Base-by-base conservation (phyloP, 1,139 yeast species). In the Pichia inconspicua region DNA sequence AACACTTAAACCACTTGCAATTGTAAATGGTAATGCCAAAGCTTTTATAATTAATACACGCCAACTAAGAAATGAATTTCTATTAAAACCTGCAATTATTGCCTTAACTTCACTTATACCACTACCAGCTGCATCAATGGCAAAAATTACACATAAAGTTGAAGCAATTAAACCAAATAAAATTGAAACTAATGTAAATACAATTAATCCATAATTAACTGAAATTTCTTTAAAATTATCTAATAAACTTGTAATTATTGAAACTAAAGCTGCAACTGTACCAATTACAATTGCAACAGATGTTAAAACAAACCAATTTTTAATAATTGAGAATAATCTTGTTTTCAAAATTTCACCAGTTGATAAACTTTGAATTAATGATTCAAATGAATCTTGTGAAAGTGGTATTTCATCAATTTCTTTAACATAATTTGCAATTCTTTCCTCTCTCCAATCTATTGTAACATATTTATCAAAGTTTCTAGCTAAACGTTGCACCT, bases 61-160 rank as follows among this genome's bases (percentile, higher is more conserved):
- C 66, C 82, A 74, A 22, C 84, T 86, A 47, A 92, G 72, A 58
- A 90, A 94, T 35, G 79, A 77, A 73, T 22, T 22, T 22, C 86
- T 76, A 25, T 78, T 80, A 63, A 90, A 94, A 0, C 99, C 99
- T 0, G 95, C 84, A 2, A 92, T 89, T 55, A 94, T 89, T 63
- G 95, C 86, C 65, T 94, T 94, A 64, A 94, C 92, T 64, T 94
- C 99, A 5, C 97, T 84, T 44, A 94, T 94, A 0, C 98, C 98
- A 3, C 96, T 86, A 0, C 98, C 98, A 0, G 98, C 95, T 0
- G 98, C 98, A 49, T 82, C 75, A 0, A 96, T 96, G 0, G 96
- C 92, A 59, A 78, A 82, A 22, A 66, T 65, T 56, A 78, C 73
- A 42, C 94, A 96, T 42, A 88, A 63, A 14, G 73, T 64, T 0